phyloP scores from a whole-genome alignment of 2,329 filamentous ascomycete species.

The Trichoderma cornu-damae region DNA sequence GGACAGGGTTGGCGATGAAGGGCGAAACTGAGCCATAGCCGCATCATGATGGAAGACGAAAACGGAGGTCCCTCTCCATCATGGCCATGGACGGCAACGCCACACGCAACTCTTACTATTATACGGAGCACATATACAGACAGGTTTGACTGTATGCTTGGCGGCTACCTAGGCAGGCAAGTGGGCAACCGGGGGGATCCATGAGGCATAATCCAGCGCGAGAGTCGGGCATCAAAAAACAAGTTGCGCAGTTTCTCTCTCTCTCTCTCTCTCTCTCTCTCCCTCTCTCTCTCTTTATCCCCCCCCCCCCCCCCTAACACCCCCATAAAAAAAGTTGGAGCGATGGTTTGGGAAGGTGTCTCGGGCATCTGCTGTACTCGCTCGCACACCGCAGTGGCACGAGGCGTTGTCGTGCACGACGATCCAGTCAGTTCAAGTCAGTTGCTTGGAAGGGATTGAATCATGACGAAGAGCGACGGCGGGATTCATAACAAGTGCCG shows the following conservation, averaged over 20 bases:
- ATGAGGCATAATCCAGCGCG: constrained; percentile 8
- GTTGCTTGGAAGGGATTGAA: not conserved
- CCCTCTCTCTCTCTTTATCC: no score
- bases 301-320: no score
- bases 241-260: not conserved
- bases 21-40: not conserved
- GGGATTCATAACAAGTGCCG: not conserved
- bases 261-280: no score
- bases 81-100: not conserved
- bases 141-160: constrained; percentile 1
- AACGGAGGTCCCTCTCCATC: not conserved
- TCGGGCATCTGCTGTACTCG: constrained; percentile 1
- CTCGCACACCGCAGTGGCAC: not conserved
- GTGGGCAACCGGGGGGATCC: not conserved
- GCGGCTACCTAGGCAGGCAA: constrained; percentile 7
- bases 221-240: constrained; percentile 11
- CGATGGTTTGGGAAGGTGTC: constrained; percentile 8
- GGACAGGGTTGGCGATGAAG: not conserved
- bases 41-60: not conserved
- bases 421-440: no score
- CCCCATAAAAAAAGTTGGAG: not conserved
- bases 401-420: constrained; percentile 5
- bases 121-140: no score
- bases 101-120: no score
- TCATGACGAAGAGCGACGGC: not conserved